Conservation (phyloP, 352 stramenopile species). For the Phytophthora aleatoria region DNA sequence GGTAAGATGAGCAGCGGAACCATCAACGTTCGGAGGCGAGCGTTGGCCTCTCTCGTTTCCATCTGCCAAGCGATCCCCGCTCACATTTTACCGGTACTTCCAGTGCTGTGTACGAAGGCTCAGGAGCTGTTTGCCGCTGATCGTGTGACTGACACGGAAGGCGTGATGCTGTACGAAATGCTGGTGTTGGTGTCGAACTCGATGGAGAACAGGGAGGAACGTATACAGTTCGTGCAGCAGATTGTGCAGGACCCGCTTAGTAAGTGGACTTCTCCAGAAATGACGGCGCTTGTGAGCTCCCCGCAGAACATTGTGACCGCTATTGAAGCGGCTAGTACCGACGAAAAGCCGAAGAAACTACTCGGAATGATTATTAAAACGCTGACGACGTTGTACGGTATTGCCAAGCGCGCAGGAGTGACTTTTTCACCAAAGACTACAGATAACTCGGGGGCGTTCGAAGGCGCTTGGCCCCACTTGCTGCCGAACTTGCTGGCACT, state of each 20-base stretch:
- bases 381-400: slow-evolving; percentile 80
- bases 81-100: slow-evolving; percentile 78
- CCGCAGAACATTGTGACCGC: slow-evolving; percentile 58
- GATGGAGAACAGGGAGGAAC: slow-evolving; percentile 66
- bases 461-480: slow-evolving; percentile 63
- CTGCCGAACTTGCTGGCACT: slow-evolving; percentile 70
- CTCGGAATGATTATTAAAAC: slow-evolving; percentile 72
- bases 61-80: slow-evolving; percentile 80
- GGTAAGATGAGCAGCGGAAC: slow-evolving; percentile 69
- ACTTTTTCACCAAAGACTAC: slow-evolving; percentile 25
- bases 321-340: slow-evolving; percentile 45
- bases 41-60: slow-evolving; percentile 70
- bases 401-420: slow-evolving; percentile 60
- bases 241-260: slow-evolving; percentile 73
- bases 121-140: slow-evolving; percentile 74
- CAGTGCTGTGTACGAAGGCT: slow-evolving; percentile 68
- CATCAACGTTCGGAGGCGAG: slow-evolving; percentile 71
- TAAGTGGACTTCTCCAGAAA: slow-evolving; percentile 68
- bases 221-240: slow-evolving; percentile 68
- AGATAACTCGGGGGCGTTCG: slow-evolving; percentile 47
- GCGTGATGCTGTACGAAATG: slow-evolving; percentile 84
- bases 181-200: slow-evolving; percentile 83
- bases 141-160: slow-evolving; percentile 76
- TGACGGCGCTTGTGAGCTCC: slow-evolving; percentile 63
- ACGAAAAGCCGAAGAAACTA: slow-evolving; percentile 50